These are phyloP conservation scores for Tolypocladium guangdongense DNA, from an alignment of 2,329 filamentous ascomycete genomes.

Conservation along the genomic window DNA sequence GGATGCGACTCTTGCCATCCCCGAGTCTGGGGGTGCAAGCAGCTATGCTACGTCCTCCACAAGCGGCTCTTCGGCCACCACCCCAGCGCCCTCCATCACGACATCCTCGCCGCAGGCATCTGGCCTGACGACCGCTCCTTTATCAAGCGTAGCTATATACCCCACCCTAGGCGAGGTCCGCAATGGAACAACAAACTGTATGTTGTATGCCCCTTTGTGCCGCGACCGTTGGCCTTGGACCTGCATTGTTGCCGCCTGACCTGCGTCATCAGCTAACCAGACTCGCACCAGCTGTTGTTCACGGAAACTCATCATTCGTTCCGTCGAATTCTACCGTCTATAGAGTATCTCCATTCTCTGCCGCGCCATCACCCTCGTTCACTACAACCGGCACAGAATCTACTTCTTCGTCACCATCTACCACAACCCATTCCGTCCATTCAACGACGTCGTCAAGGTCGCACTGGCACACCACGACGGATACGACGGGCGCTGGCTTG, in stretches of 20 bases:
- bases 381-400: not conserved
- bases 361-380: not conserved
- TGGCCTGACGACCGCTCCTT: slow-evolving; percentile 6
- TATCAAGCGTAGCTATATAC: slow-evolving; percentile 4
- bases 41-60: slow-evolving; percentile 10
- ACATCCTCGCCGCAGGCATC: not conserved
- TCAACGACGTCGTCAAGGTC: not conserved
- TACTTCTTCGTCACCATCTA: not conserved
- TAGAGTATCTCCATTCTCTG: not conserved
- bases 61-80: not conserved
- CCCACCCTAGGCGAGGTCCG: slow-evolving; percentile 5
- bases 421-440: not conserved
- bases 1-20: slow-evolving; percentile 11
- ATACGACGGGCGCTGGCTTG: not conserved
- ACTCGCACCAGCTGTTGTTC: not conserved
- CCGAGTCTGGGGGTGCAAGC: slow-evolving; percentile 11
- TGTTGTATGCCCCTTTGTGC: not conserved
- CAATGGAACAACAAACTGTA: slow-evolving; percentile 16
- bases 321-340: slow-evolving; percentile 1
- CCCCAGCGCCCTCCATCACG: not conserved
- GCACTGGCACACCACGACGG: not conserved
- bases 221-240: not conserved
- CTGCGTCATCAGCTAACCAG: not conserved
- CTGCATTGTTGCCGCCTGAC: not conserved
- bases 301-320: slow-evolving; percentile 4